Percentiles rank a stretch among this genome's conserved stretches.
phyloP scores from a whole-genome alignment of 148 eudicot species.

The Fallopia convolvulus region DNA sequence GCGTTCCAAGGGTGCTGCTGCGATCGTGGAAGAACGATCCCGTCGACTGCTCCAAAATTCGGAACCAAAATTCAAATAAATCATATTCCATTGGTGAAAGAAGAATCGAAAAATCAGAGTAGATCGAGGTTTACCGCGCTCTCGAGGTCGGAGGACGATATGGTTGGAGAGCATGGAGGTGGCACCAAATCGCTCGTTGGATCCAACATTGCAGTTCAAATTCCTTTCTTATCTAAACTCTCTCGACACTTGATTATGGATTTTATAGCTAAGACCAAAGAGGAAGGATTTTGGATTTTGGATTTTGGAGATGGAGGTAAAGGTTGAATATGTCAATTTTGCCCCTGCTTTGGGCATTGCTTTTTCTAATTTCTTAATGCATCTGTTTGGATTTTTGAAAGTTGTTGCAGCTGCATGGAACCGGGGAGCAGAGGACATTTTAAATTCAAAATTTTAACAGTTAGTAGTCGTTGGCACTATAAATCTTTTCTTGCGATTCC shows the following conservation, averaged over 20 bases:
- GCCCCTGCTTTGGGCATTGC: not conserved
- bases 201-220: not conserved
- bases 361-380: not conserved
- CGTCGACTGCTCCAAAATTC: conserved; percentile 3
- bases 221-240: not conserved
- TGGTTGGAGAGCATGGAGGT: conserved; percentile 1
- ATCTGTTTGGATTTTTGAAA: no score
- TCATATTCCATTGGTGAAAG: not conserved
- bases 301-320: not conserved
- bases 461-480: not conserved
- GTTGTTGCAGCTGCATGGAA: not conserved
- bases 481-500: not conserved
- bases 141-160: conserved; percentile 5
- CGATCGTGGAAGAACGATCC: conserved; percentile 9
- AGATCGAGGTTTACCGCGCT: conserved; percentile 5
- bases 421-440: not conserved
- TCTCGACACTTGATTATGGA: not conserved
- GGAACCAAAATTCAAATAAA: not conserved
- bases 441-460: not conserved
- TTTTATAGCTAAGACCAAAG: no score
- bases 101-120: not conserved
- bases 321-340: not conserved
- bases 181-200: not conserved
- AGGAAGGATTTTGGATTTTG: not conserved
- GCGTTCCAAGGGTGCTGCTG: conserved; percentile 1